Percentiles rank a stretch among this genome's conserved stretches.
Evolutionary conservation across 352 stramenopile species (phyloP).

Genomic region (Phytophthora kernoviae): DNA sequence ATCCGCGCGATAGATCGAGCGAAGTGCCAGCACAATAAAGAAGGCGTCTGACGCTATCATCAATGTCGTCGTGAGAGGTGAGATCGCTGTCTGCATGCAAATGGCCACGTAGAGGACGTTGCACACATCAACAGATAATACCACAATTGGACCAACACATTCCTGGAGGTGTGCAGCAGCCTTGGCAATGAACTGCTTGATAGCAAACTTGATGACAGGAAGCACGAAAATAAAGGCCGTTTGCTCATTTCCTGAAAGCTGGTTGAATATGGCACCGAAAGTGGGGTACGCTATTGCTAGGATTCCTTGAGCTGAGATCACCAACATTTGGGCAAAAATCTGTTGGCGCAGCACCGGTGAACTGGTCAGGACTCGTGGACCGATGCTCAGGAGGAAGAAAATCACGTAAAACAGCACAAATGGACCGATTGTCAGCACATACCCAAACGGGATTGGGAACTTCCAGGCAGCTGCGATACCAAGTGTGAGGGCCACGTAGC

Average conservation of each 20-base stretch:
- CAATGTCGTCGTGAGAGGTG: not conserved
- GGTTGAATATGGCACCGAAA: conserved; percentile 10
- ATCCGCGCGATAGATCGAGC: conserved; percentile 4
- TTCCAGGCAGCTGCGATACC: conserved; percentile 2
- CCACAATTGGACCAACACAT: conserved; percentile 9
- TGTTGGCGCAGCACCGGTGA: conserved; percentile 3
- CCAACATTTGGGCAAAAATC: not conserved
- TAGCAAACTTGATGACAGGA: conserved; percentile 12
- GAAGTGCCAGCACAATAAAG: conserved; percentile 4
- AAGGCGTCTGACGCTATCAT: conserved; percentile 9
- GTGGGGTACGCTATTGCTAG: conserved; percentile 11
- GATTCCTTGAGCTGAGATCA: conserved; percentile 10
- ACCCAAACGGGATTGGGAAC: conserved; percentile 23
- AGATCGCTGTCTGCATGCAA: conserved; percentile 26
- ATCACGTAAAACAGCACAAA: conserved; percentile 4
- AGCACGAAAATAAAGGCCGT: conserved; percentile 3
- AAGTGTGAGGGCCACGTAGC: conserved; percentile 2
- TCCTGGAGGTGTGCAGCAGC: conserved; percentile 14
- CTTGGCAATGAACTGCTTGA: conserved; percentile 17
- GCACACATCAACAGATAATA: conserved; percentile 30
- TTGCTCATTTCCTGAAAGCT: not conserved
- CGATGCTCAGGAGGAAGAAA: conserved; percentile 3
- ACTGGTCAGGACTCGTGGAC: not conserved
- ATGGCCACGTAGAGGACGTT: conserved; percentile 24
- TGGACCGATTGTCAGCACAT: not conserved